Percentiles rank a stretch among this genome's conserved stretches.
Evolutionary conservation across 1,139 yeast genomes (phyloP).

Genomic region (Chernovozyma aurita): DNA sequence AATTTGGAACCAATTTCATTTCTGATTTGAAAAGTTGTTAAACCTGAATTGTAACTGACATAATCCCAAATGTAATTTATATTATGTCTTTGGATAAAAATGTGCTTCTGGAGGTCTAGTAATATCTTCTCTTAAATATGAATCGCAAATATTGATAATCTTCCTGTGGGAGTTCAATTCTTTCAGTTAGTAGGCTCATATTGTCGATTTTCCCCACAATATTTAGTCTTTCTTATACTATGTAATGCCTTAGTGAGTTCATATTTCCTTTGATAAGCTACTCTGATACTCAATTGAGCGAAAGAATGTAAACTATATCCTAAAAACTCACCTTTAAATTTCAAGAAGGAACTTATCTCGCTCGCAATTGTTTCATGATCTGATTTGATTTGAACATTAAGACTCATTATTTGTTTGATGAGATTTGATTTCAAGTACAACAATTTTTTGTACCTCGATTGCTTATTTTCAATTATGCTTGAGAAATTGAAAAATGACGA

Average conservation of each 20-base stretch:
- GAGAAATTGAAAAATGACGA: conserved; percentile 30
- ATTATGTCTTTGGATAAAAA: too few species aligned
- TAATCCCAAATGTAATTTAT: too few species aligned
- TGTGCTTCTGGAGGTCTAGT: too few species aligned
- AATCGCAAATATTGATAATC: not conserved
- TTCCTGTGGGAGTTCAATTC: too few species aligned
- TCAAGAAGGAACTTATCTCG: conserved; percentile 55
- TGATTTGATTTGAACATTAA: conserved; percentile 35
- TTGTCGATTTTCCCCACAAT: too few species aligned
- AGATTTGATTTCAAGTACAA: conserved; percentile 28
- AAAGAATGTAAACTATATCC: conserved; percentile 12
- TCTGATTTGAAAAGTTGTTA: not conserved
- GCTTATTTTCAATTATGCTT: conserved; percentile 31
- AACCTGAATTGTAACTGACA: too few species aligned
- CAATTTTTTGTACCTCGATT: conserved; percentile 29
- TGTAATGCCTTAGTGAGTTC: not conserved
- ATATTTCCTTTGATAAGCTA: not conserved
- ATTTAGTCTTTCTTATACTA: too few species aligned
- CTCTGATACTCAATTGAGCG: not conserved
- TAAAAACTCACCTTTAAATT: conserved; percentile 42
- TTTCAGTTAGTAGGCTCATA: too few species aligned
- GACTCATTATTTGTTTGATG: conserved; percentile 27
- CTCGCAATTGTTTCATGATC: conserved; percentile 60
- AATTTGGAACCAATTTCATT: not conserved
- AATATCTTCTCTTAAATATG: not conserved